Percentiles rank a stretch among this genome's conserved stretches.
Conservation (phyloP, 441 rosid species). For the Adansonia madagascariensis region DNA sequence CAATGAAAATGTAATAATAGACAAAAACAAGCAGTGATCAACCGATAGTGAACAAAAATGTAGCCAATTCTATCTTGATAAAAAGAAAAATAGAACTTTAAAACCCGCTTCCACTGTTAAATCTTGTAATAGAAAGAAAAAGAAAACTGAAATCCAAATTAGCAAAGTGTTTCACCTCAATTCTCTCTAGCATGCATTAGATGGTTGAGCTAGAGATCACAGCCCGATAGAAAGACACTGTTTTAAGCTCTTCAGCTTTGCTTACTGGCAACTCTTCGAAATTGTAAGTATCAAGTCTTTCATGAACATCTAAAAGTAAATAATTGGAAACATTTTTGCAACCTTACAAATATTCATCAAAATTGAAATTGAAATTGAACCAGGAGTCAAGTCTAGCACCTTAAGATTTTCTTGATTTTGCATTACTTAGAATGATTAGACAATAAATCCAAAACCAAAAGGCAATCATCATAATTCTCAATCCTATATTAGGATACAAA, state of each 20-base stretch:
- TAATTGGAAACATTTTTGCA: neutral
- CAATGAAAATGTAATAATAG: neutral
- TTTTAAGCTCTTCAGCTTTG: constrained; percentile 2
- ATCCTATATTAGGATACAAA: neutral
- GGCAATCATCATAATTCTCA: neutral
- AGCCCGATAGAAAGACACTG: too few relatives aligned
- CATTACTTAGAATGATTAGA: neutral
- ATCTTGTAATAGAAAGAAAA: too few relatives aligned
- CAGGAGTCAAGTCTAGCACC: neutral
- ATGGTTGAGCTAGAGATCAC: neutral
- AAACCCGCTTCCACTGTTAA: neutral
- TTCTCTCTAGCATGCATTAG: constrained; percentile 1
- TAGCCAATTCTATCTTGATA: neutral
- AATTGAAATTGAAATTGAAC: neutral
- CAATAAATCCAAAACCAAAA: neutral
- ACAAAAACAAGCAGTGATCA: neutral
- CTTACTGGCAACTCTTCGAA: neutral
- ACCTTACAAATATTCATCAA: neutral
- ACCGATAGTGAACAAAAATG: constrained; percentile 7
- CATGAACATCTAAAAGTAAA: constrained; percentile 14
- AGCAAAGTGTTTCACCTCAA: neutral
- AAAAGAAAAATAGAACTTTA: neutral
- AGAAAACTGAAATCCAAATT: constrained; percentile 5
- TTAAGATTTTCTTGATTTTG: neutral
- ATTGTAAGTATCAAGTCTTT: neutral